A percentile compares a stretch with the other conserved stretches of the same genome.
These are phyloP conservation scores for Ophiosphaerella narmari DNA, from an alignment of 2,329 filamentous ascomycete species.

Conservation along the genomic window DNA sequence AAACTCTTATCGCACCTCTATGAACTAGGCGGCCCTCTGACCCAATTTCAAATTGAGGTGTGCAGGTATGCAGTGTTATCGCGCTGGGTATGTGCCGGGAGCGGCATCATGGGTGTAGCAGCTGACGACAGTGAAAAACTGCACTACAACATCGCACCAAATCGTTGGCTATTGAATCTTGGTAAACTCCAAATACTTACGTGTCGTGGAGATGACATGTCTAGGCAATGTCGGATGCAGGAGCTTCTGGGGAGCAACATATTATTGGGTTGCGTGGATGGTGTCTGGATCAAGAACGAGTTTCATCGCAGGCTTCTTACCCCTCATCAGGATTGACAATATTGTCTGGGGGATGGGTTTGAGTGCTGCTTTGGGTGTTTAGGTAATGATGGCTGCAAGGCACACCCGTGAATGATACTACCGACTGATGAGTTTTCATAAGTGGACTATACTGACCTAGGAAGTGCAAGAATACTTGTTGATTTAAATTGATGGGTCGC, in stretches of 20 bases:
- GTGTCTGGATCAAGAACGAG: no score
- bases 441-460: not conserved
- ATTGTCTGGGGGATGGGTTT: constrained; percentile 4
- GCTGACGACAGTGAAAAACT: no score
- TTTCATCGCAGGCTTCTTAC: not conserved
- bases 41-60: constrained; percentile 1
- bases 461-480: not conserved
- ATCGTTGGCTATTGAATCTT: no score
- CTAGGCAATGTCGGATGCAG: no score
- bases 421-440: not conserved
- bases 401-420: not conserved
- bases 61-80: constrained; percentile 8
- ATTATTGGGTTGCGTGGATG: no score
- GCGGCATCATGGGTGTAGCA: not conserved
- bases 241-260: no score
- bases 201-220: no score
- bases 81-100: not conserved
- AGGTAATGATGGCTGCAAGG: constrained; percentile 5
- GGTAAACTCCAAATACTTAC: no score
- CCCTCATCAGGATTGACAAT: constrained; percentile 11
- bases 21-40: constrained; percentile 2
- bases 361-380: constrained; percentile 15
- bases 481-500: not conserved
- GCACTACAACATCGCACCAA: no score
- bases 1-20: constrained; percentile 19